Conservation (phyloP, 2,329 filamentous ascomycete genomes). For the Pseudocercospora vitis region DNA sequence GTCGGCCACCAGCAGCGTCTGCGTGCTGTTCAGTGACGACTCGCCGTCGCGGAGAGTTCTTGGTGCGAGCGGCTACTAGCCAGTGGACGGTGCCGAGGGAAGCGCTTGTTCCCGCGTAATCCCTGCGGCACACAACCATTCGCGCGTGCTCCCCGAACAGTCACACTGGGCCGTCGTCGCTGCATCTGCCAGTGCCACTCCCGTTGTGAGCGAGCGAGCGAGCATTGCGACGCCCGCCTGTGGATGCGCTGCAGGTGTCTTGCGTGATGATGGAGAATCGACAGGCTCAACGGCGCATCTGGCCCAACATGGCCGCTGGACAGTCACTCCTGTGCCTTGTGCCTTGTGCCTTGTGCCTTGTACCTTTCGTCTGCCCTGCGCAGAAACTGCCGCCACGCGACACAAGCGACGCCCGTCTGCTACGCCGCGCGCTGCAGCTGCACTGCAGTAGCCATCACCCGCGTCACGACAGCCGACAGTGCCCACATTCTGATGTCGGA, state of each 20-base stretch:
- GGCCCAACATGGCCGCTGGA: background rate
- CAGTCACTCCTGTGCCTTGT: background rate
- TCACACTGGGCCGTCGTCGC: constrained; percentile 3
- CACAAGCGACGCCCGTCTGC: too few species aligned
- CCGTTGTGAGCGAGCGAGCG: too few species aligned
- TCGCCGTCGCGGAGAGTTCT: background rate
- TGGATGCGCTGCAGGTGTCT: too few species aligned
- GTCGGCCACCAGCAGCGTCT: constrained; percentile 11
- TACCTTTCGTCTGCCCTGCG: background rate
- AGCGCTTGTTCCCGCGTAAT: background rate
- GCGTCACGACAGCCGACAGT: background rate
- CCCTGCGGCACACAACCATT: constrained; percentile 6
- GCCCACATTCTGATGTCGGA: background rate
- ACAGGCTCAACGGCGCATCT: background rate
- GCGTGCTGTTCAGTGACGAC: constrained; percentile 4
- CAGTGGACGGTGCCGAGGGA: too few species aligned
- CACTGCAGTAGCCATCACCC: too few species aligned
- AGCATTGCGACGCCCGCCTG: background rate
- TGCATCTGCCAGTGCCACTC: too few species aligned
- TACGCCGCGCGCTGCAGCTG: too few species aligned
- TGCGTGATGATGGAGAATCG: too few species aligned
- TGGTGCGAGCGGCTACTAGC: constrained; percentile 10
- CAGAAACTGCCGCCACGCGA: background rate
- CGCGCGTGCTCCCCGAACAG: constrained; percentile 12
- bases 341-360: too few species aligned